phyloP scores from a whole-genome alignment of 331 rosid species.

The Prunus yedoensis region DNA sequence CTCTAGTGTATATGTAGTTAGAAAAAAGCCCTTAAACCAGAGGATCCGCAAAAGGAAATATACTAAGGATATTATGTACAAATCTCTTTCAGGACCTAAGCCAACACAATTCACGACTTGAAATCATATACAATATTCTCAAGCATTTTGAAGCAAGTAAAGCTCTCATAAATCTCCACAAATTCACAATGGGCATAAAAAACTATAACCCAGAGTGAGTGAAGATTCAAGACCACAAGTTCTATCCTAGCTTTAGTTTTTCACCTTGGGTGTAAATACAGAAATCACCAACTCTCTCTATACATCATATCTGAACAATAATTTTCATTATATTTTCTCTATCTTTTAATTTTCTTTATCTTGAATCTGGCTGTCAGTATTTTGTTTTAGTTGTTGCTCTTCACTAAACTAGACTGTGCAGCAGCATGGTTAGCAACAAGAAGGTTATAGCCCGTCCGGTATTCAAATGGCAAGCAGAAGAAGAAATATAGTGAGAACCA shows the following conservation, averaged over 20 bases:
- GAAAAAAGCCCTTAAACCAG: no score
- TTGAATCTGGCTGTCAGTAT: constrained; percentile 33
- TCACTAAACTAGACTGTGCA: constrained; percentile 45
- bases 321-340: constrained; percentile 33
- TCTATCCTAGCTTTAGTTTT: constrained; percentile 39
- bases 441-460: constrained; percentile 35
- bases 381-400: constrained; percentile 37
- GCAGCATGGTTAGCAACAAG: constrained; percentile 43
- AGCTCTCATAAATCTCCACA: constrained; percentile 34
- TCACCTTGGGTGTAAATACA: constrained; percentile 27
- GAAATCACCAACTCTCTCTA: constrained; percentile 33
- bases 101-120: constrained; percentile 19
- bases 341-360: constrained; percentile 41
- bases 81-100: constrained; percentile 13
- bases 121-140: constrained; percentile 33
- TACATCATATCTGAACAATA: constrained; percentile 20
- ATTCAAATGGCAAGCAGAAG: constrained; percentile 47
- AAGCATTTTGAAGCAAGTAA: constrained; percentile 21
- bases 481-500: constrained; percentile 63
- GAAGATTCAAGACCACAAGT: constrained; percentile 25
- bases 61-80: constrained; percentile 4
- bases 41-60: not conserved
- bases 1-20: no score
- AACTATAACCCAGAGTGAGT: constrained; percentile 37
- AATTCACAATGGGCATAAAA: constrained; percentile 49